These are phyloP conservation scores for Pestalotiopsis sp. DNA, from an alignment of 2,329 filamentous ascomycete species.

Conservation along the genomic window DNA sequence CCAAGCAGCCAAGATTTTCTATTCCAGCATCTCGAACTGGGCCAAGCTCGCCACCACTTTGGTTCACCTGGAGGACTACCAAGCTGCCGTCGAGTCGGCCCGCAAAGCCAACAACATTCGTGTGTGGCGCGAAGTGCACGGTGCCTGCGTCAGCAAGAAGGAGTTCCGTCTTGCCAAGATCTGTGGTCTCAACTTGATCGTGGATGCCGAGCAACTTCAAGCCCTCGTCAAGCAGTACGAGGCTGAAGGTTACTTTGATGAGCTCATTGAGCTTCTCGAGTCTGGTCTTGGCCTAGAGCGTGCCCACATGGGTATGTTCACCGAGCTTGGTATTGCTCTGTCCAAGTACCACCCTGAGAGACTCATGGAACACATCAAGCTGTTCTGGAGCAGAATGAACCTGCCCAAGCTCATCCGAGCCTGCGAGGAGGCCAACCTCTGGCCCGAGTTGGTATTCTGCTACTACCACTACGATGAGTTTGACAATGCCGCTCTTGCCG, in stretches of 20 bases:
- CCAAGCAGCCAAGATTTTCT: conserved; percentile 98
- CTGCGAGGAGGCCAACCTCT: conserved; percentile 91
- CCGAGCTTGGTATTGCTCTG: conserved; percentile 84
- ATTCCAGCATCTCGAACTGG: conserved; percentile 98
- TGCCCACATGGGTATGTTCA: conserved; percentile 97
- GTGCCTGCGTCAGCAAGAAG: conserved; percentile 94
- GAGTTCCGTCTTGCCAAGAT: conserved; percentile 99
- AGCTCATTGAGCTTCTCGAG: conserved; percentile 91
- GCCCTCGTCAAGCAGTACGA: conserved; percentile 96
- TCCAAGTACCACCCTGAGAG: conserved; percentile 94
- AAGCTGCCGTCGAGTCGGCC: conserved; percentile 94
- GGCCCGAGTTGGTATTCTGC: conserved; percentile 96
- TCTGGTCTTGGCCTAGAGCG: conserved; percentile 91
- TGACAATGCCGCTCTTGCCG: conserved; percentile 93
- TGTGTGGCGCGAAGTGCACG: conserved; percentile 98
- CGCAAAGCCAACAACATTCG: conserved; percentile 99
- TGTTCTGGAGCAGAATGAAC: conserved; percentile 98
- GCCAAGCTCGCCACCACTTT: conserved; percentile 96
- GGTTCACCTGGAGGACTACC: conserved; percentile 96
- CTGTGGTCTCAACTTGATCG: conserved; percentile 95
- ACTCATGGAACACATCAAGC: conserved; percentile 96
- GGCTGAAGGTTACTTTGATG: conserved; percentile 95
- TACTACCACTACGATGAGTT: conserved; percentile 99
- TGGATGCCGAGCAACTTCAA: conserved; percentile 93
- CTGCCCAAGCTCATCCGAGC: conserved; percentile 95